Evolutionary conservation across 306 rosid species (phyloP).

Genomic region (Prunus salicina): DNA sequence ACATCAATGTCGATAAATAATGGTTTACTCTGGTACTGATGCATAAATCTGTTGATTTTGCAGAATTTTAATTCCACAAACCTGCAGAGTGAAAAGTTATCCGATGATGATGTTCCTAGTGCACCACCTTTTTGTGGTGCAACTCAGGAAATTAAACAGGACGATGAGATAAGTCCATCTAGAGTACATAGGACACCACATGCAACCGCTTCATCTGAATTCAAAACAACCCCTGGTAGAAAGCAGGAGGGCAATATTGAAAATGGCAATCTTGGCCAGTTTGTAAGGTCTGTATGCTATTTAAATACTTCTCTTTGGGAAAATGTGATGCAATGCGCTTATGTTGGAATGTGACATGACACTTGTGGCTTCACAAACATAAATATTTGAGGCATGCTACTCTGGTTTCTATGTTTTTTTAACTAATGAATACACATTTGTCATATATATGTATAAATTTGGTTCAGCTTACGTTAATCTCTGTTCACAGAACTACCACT

Average conservation of each 20-base stretch:
- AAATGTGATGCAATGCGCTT: neutral
- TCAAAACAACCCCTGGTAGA: conserved; percentile 30
- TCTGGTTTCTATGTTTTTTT: neutral
- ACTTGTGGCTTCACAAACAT: neutral
- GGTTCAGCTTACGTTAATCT: neutral
- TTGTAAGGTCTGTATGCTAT: conserved; percentile 51
- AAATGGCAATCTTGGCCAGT: conserved; percentile 44
- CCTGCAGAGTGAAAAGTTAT: conserved; percentile 43
- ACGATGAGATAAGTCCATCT: conserved; percentile 37
- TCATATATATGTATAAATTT: neutral
- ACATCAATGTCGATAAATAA: neutral
- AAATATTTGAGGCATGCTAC: neutral
- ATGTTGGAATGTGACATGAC: neutral
- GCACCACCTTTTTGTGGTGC: conserved; percentile 81
- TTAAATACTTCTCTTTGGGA: conserved; percentile 2
- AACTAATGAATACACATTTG: neutral
- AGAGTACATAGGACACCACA: conserved; percentile 28
- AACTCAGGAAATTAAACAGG: conserved; percentile 55
- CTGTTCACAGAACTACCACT: conserved; percentile 50
- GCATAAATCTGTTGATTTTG: conserved; percentile 19
- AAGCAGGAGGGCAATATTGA: conserved; percentile 27
- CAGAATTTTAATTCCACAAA: conserved; percentile 40
- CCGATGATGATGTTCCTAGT: conserved; percentile 79
- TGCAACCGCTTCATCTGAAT: conserved; percentile 27
- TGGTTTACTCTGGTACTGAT: neutral